phyloP scores from a whole-genome alignment of 768 basidiomycete genomes.

The Plicaturopsis crispa region DNA sequence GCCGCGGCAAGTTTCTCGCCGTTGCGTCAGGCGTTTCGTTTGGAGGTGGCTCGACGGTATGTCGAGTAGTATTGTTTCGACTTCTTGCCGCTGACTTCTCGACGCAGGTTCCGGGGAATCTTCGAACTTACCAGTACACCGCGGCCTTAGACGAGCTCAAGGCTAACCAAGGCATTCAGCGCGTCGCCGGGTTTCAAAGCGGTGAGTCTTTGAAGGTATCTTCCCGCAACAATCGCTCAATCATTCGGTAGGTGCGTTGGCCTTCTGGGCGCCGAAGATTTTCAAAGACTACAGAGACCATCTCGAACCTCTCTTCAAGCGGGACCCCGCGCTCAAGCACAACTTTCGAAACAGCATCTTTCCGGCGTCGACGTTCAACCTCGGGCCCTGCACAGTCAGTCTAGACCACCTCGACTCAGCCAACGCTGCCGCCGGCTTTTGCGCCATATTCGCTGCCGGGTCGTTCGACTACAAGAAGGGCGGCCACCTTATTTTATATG shows the following conservation, averaged over 20 bases:
- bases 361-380: constrained; percentile 10
- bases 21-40: constrained; percentile 16
- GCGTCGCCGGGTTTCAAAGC: background rate
- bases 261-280: background rate
- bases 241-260: background rate
- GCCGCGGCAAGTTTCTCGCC: constrained; percentile 15
- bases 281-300: background rate
- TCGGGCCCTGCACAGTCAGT: constrained; percentile 6
- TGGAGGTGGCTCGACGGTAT: constrained; percentile 18
- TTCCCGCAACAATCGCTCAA: background rate
- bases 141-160: background rate
- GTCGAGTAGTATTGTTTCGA: background rate
- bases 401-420: constrained; percentile 6
- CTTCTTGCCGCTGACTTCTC: background rate
- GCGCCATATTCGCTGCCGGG: constrained; percentile 11
- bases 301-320: background rate
- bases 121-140: background rate
- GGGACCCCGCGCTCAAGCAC: background rate
- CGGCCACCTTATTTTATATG: constrained; percentile 11
- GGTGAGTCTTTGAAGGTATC: background rate
- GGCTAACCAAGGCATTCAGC: background rate
- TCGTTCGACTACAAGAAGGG: constrained; percentile 10
- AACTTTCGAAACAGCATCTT: constrained; percentile 10
- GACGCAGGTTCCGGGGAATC: background rate
- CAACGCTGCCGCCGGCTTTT: constrained; percentile 6